Base-by-base conservation (phyloP, 441 rosid species). In the Melastoma candidum region DNA sequence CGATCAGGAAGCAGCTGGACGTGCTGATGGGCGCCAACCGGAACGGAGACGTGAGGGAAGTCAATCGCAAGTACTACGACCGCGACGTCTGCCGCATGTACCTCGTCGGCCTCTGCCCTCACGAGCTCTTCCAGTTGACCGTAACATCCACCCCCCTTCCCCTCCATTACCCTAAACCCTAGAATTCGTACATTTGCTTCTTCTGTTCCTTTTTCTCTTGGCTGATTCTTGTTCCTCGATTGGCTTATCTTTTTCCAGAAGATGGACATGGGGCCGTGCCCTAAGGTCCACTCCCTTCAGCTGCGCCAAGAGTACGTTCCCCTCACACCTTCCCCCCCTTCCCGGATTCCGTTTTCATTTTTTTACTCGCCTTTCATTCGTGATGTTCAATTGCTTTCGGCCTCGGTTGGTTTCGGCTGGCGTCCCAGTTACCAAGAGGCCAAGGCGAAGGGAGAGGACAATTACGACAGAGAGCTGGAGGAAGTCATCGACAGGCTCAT, bases 181-280 rank as follows among this genome's bases (percentile, higher is more conserved):
- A 11, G 27, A n/a, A 6, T 2, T 32, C 32, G 41, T 32, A 32
- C 41, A 32, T 32, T 32, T 32, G 41, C 41, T 25, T 47, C 7
- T 32, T 58, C 25, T 14, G 27, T 9, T 48, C 44, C 56, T 51
- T 41, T 6, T 17, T 46, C 39, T 56, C 44, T 11, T 13, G 7
- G 8, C 2, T 22, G 11, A n/a, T 25, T 53, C n/a, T 41, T 14
- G 10, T 2, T 32, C 29, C 24, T 14, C 2, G 11, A 54, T 55
- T 32, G 25, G 22, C 22, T 17, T 17, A 17, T 46, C 14, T 46
- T 24, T 17, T 17, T 43, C 12, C 32, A 56, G 49, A 93, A 93
- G 84, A 93, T 93, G 99, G 99, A 93, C 65, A 88, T 89, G 99
- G 99, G 99, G 48, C 97, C 99, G 2, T 93, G 99, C 71, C 93